phyloP scores from a whole-genome alignment of 768 basidiomycete genomes.

The Stropharia rugosoannulata region DNA sequence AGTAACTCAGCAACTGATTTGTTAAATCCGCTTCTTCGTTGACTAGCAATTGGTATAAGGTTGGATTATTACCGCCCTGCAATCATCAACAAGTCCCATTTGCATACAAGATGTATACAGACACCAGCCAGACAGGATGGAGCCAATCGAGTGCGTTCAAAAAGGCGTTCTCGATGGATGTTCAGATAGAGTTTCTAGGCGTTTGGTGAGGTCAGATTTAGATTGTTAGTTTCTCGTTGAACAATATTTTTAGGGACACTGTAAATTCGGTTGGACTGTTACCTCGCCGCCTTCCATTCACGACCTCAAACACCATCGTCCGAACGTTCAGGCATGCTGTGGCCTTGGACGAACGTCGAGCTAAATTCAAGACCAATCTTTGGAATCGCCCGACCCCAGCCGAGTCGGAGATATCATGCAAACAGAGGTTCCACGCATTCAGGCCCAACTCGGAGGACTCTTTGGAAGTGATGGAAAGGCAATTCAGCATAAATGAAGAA shows the following conservation, averaged over 20 bases:
- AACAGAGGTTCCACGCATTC: slow-evolving; percentile 7
- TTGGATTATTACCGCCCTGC: slow-evolving; percentile 28
- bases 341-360: slow-evolving; percentile 20
- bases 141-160: slow-evolving; percentile 31
- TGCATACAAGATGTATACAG: slow-evolving; percentile 32
- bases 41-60: background rate
- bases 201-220: slow-evolving; percentile 24
- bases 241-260: slow-evolving; percentile 29
- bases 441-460: background rate
- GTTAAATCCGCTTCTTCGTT: background rate
- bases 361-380: slow-evolving; percentile 51
- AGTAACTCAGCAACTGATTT: background rate
- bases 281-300: slow-evolving; percentile 19
- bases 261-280: slow-evolving; percentile 21
- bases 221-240: too few species aligned
- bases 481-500: background rate
- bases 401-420: slow-evolving; percentile 24
- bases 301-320: slow-evolving; percentile 18
- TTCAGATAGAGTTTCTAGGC: slow-evolving; percentile 31
- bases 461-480: background rate
- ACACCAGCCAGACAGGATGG: slow-evolving; percentile 24
- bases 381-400: slow-evolving; percentile 33
- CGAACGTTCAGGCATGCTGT: slow-evolving; percentile 20
- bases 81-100: slow-evolving; percentile 34
- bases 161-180: slow-evolving; percentile 27